Evolutionary conservation across 2,329 filamentous ascomycete species (phyloP).

Genomic region (Monilinia laxa): DNA sequence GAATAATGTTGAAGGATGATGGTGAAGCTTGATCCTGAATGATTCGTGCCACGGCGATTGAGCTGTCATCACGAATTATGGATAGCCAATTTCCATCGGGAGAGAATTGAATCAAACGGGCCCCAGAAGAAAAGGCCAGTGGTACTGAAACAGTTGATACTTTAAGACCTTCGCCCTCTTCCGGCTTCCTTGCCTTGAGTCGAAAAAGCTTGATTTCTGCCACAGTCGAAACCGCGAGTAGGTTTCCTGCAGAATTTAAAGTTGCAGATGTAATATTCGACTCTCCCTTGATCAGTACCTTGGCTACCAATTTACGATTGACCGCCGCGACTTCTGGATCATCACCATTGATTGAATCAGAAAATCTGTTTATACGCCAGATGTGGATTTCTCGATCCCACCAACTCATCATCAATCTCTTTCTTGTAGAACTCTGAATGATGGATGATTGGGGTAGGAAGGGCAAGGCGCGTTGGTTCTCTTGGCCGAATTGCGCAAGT

Average conservation of each 20-base stretch:
- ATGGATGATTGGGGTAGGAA: conserved; percentile 77
- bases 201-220: conserved; percentile 76
- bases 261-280: conserved; percentile 77
- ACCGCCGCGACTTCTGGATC: conserved; percentile 46
- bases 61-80: conserved; percentile 60
- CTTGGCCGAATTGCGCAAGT: conserved; percentile 70
- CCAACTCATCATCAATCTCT: conserved; percentile 81
- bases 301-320: conserved; percentile 66
- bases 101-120: conserved; percentile 67
- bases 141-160: conserved; percentile 71
- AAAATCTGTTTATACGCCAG: conserved; percentile 58
- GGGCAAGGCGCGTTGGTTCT: conserved; percentile 80
- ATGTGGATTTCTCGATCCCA: conserved; percentile 87
- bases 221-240: conserved; percentile 74
- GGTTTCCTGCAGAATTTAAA: conserved; percentile 68
- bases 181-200: conserved; percentile 54
- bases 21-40: conserved; percentile 40
- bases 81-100: conserved; percentile 69
- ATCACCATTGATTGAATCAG: conserved; percentile 32
- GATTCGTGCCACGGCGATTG: conserved; percentile 54
- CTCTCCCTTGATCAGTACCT: conserved; percentile 69
- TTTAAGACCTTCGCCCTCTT: conserved; percentile 59
- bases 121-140: conserved; percentile 59
- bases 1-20: conserved; percentile 46
- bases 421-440: conserved; percentile 68